Percentiles rank a stretch among this genome's conserved stretches.
Evolutionary conservation across 345 rosid genomes (phyloP).

Genomic region (Populus nigra): DNA sequence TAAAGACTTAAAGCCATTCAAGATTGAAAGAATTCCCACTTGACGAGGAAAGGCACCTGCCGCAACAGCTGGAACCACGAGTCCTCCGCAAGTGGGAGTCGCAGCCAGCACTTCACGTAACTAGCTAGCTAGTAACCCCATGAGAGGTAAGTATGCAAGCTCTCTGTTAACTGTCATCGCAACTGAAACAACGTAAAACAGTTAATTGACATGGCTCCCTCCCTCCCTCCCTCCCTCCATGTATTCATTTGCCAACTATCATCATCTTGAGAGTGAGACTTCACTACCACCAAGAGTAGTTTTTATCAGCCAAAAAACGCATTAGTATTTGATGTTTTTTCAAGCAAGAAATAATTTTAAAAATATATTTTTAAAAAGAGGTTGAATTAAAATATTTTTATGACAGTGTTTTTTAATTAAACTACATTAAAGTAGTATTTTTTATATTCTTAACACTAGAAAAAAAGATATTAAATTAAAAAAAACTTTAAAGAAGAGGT

Average conservation of each 20-base stretch:
- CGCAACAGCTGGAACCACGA: constrained; percentile 4
- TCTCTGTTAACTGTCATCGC: constrained; percentile 16
- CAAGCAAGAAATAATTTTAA: no score
- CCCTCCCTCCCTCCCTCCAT: neutral
- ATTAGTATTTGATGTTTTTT: no score
- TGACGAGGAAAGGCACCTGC: neutral
- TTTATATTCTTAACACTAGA: no score
- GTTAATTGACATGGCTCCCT: neutral
- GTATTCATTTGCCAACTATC: neutral
- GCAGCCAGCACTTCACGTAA: neutral
- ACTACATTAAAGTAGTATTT: no score
- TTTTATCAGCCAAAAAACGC: no score
- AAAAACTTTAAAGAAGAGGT: no score
- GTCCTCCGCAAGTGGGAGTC: constrained; percentile 13
- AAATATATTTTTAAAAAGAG: no score
- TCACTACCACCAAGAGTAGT: neutral
- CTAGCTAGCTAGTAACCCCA: neutral
- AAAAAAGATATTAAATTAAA: no score
- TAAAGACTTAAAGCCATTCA: neutral
- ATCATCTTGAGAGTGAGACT: constrained; percentile 10
- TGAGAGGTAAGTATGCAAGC: neutral
- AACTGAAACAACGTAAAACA: constrained; percentile 7
- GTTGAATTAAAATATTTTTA: no score
- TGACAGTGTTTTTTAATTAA: no score
- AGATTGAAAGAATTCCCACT: constrained; percentile 8